These are phyloP conservation scores for Solanum hybrid DNA, from an alignment of 305 asterid genomes.

Conservation along the genomic window DNA sequence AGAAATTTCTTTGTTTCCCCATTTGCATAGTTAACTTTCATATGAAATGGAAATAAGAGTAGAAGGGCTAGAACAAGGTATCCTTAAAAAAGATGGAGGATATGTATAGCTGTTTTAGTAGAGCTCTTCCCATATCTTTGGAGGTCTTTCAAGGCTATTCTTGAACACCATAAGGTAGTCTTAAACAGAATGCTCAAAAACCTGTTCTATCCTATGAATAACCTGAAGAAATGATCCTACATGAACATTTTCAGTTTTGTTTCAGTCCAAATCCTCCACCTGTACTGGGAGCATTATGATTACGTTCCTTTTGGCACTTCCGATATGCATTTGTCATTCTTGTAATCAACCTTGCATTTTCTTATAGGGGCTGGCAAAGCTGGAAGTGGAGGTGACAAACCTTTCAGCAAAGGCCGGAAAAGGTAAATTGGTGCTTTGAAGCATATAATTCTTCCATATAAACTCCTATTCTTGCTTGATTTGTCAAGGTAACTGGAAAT, in stretches of 20 bases:
- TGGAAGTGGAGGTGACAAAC: slow-evolving; percentile 99
- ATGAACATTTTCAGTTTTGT: not conserved
- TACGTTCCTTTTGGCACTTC: not conserved
- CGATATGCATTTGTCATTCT: not conserved
- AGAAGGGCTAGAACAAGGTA: not conserved
- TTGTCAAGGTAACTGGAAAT: not conserved
- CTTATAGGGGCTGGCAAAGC: slow-evolving; percentile 73
- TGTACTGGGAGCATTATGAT: not conserved
- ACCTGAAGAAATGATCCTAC: not conserved
- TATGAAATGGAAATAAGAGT: not conserved
- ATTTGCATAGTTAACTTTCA: not conserved
- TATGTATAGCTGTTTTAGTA: not conserved
- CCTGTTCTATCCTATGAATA: not conserved
- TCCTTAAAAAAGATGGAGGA: not conserved
- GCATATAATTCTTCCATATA: not conserved
- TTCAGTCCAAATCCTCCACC: not conserved
- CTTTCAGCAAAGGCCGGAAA: slow-evolving; percentile 99
- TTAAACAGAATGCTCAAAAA: not conserved
- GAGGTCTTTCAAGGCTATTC: not conserved
- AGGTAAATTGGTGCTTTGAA: slow-evolving; percentile 42
- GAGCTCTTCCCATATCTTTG: not conserved
- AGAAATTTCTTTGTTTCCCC: not conserved
- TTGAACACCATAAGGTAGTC: not conserved
- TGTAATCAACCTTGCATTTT: slow-evolving; percentile 3
- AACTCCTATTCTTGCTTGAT: not conserved